Evolutionary conservation across 306 rosid genomes (phyloP).

Genomic region (Quercus suber): DNA sequence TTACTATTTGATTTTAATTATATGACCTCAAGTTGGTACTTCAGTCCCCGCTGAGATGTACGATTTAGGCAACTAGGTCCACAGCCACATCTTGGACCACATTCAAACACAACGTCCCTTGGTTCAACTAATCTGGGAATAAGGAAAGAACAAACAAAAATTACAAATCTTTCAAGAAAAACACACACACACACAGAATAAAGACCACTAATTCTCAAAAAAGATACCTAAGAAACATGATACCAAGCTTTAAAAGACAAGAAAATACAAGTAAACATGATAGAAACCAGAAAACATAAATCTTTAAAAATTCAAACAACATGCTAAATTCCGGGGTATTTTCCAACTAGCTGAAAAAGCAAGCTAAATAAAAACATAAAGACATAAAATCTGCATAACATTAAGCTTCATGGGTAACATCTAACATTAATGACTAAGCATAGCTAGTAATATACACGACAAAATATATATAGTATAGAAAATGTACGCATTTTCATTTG

Average conservation of each 20-base stretch:
- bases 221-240: neutral
- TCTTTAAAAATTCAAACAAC: neutral
- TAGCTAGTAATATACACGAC: too few species aligned
- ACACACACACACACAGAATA: neutral
- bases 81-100: conserved; percentile 92
- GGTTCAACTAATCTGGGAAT: conserved; percentile 84
- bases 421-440: too few species aligned
- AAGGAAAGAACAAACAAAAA: neutral
- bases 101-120: conserved; percentile 83
- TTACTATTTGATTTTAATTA: neutral
- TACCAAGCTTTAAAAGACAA: neutral
- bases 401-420: neutral
- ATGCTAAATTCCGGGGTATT: neutral
- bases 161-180: neutral
- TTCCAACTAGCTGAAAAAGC: too few species aligned
- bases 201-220: neutral
- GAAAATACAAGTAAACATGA: neutral
- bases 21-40: conserved; percentile 77
- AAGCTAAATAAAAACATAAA: neutral
- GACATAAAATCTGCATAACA: neutral
- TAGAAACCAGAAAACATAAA: neutral
- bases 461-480: too few species aligned
- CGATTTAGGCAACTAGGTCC: conserved; percentile 81
- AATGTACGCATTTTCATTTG: too few species aligned
- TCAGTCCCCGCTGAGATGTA: conserved; percentile 72